phyloP scores from a whole-genome alignment of 805 yeast genomes.

The Barnettozyma vustinii region DNA sequence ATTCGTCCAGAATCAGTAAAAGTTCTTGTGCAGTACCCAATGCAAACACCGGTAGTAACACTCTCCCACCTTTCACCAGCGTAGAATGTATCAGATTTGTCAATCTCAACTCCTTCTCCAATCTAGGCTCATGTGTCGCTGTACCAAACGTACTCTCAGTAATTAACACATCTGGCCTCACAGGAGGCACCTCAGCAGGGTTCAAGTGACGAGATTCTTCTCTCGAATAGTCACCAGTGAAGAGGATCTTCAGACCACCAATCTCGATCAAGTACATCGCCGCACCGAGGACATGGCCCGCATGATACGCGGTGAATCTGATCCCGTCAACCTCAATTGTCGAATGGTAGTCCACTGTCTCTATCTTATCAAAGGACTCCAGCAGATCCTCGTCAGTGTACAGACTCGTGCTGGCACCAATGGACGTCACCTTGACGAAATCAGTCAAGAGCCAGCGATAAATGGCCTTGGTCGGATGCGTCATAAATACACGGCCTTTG shows the following conservation, averaged over 20 bases:
- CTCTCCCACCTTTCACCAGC: constrained; percentile 82
- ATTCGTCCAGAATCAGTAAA: constrained; percentile 84
- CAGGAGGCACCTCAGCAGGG: constrained; percentile 90
- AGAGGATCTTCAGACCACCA: constrained; percentile 82
- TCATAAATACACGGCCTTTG: constrained; percentile 96
- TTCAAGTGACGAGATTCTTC: constrained; percentile 94
- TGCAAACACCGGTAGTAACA: constrained; percentile 90
- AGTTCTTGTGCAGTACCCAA: constrained; percentile 96
- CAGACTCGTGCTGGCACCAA: constrained; percentile 42
- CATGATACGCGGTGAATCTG: constrained; percentile 95
- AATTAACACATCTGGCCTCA: constrained; percentile 81
- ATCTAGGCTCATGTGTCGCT: constrained; percentile 89
- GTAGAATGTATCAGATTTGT: constrained; percentile 83
- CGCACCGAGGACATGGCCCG: constrained; percentile 99
- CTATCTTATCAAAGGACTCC: constrained; percentile 83
- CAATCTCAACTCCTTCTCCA: constrained; percentile 76
- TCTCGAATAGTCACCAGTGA: constrained; percentile 96
- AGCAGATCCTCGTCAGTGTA: constrained; percentile 89
- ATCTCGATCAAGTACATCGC: constrained; percentile 96
- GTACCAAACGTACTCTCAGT: constrained; percentile 98
- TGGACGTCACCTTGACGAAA: constrained; percentile 82
- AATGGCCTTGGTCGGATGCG: constrained; percentile 98
- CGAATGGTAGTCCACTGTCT: constrained; percentile 92
- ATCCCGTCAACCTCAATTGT: constrained; percentile 93
- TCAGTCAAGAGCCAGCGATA: constrained; percentile 93